Conservation (phyloP, 805 yeast genomes). For the Schizosaccharomyces lindneri region DNA sequence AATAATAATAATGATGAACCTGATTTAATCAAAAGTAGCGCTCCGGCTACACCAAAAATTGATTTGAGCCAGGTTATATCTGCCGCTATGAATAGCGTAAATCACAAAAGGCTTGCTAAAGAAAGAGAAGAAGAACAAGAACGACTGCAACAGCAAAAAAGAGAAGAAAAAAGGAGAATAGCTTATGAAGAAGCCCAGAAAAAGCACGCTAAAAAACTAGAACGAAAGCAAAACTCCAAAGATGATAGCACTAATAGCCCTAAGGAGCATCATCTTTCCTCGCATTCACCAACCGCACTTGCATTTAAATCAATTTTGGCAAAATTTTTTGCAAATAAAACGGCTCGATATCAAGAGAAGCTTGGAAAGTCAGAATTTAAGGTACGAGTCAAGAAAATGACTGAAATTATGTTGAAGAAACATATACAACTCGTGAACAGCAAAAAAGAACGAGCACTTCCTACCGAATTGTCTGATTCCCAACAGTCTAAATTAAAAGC, state of each 20-base stretch:
- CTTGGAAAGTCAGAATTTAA: constrained; percentile 52
- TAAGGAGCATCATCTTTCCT: background rate
- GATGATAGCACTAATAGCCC: background rate
- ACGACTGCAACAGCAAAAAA: constrained; percentile 1
- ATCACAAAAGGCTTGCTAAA: constrained; percentile 15
- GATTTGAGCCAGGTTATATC: constrained; percentile 18
- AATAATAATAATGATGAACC: background rate
- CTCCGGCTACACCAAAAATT: constrained; percentile 5
- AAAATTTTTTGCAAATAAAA: background rate
- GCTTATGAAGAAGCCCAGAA: background rate
- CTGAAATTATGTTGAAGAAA: constrained; percentile 29
- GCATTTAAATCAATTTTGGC: background rate
- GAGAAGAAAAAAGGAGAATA: background rate
- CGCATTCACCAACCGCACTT: background rate
- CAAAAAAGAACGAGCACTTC: constrained; percentile 14
- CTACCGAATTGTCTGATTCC: constrained; percentile 32
- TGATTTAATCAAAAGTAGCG: background rate
- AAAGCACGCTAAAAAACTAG: background rate
- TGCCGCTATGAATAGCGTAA: constrained; percentile 14
- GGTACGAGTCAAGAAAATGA: constrained; percentile 42
- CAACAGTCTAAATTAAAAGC: constrained; percentile 44
- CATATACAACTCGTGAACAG: constrained; percentile 23
- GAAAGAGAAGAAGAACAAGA: constrained; percentile 2
- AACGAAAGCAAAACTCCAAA: background rate
- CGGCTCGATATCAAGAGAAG: background rate